Evolutionary conservation across 495 filamentous ascomycete species (phyloP).

Genomic region (Penicillium waksmanii): DNA sequence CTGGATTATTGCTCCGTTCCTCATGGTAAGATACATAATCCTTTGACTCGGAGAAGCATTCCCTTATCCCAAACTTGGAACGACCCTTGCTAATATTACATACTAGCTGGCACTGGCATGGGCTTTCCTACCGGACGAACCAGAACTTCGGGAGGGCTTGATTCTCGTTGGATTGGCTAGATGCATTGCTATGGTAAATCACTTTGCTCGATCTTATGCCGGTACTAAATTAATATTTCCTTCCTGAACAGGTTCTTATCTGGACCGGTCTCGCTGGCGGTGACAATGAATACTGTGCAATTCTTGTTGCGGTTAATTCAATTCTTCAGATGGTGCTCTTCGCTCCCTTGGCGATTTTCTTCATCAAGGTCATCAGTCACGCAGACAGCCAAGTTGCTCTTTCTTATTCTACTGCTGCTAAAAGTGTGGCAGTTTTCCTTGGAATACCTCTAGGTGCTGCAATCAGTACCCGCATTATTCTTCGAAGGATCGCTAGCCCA

Average conservation of each 20-base stretch:
- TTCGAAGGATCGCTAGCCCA: constrained; percentile 57
- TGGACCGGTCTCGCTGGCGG: constrained; percentile 82
- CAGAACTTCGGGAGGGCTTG: constrained; percentile 69
- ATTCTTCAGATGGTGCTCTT: constrained; percentile 86
- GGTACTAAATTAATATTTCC: constrained; percentile 1
- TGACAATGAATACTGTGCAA: constrained; percentile 83
- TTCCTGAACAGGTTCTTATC: constrained; percentile 61
- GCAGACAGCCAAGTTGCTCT: constrained; percentile 44
- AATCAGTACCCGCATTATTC: constrained; percentile 68
- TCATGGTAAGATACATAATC: constrained; percentile 66
- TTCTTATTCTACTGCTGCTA: constrained; percentile 73
- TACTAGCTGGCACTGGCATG: constrained; percentile 65
- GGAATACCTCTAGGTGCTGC: constrained; percentile 47
- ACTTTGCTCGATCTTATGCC: neutral
- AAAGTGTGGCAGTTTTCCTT: constrained; percentile 80
- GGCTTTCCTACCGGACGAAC: constrained; percentile 79
- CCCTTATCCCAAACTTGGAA: no score
- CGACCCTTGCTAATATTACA: neutral
- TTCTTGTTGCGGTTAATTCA: constrained; percentile 88
- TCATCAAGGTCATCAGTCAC: constrained; percentile 68
- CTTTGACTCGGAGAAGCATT: neutral
- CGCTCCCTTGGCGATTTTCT: constrained; percentile 78
- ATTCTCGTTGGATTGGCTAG: constrained; percentile 77
- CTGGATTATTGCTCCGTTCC: constrained; percentile 86
- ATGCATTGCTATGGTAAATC: constrained; percentile 78